A percentile compares a stretch with the other conserved stretches of the same genome.
Evolutionary conservation across 305 asterid genomes (phyloP).

Genomic region (Caryopteris hybrid): DNA sequence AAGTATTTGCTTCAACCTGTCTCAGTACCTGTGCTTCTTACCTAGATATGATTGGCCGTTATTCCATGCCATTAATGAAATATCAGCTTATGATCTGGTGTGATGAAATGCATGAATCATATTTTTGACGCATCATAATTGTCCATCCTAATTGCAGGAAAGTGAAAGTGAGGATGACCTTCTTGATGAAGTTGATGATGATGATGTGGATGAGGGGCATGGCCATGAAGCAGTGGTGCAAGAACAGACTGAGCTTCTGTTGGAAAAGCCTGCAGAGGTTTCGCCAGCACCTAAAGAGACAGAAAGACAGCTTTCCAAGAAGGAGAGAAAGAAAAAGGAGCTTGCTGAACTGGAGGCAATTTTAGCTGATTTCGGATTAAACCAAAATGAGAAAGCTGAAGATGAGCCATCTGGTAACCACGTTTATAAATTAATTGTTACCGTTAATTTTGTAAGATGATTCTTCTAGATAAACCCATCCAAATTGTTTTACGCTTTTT

Average conservation of each 20-base stretch:
- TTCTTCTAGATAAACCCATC: neutral
- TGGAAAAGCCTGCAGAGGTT: slow-evolving; percentile 38
- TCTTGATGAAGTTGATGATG: slow-evolving; percentile 61
- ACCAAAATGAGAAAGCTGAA: slow-evolving; percentile 51
- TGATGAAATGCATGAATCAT: neutral
- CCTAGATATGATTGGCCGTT: neutral
- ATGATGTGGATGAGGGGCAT: slow-evolving; percentile 57
- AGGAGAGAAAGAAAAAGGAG: slow-evolving; percentile 87
- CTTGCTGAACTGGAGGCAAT: slow-evolving; percentile 91
- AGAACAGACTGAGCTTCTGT: slow-evolving; percentile 38
- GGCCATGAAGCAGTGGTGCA: slow-evolving; percentile 56
- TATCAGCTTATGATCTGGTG: neutral
- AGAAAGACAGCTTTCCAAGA: slow-evolving; percentile 90
- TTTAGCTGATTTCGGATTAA: slow-evolving; percentile 78
- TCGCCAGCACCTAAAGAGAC: slow-evolving; percentile 63
- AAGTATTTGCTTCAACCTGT: slow-evolving; percentile 2
- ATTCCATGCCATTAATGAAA: neutral
- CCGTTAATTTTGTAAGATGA: neutral
- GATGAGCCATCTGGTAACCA: slow-evolving; percentile 46
- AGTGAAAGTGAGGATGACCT: slow-evolving; percentile 73
- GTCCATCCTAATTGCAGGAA: slow-evolving; percentile 43
- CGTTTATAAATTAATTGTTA: neutral
- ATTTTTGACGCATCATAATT: neutral
- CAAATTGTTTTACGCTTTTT: neutral
- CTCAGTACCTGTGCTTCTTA: neutral